A percentile compares a stretch with the other conserved stretches of the same genome.
These are phyloP conservation scores for Saccharomycopsis guyanensis DNA, from an alignment of 805 yeast genomes.

Conservation along the genomic window DNA sequence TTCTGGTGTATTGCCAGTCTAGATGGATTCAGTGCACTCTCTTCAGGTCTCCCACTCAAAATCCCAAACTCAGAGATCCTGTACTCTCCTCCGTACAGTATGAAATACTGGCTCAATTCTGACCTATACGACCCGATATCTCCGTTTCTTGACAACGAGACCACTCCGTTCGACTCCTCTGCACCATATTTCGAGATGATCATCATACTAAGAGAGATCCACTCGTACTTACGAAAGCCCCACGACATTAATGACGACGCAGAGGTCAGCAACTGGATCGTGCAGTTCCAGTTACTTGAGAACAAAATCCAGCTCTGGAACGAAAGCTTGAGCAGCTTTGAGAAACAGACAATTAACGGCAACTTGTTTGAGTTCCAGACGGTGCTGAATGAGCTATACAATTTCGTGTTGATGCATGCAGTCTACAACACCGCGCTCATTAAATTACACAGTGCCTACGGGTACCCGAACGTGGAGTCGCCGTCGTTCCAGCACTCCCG, in stretches of 20 bases:
- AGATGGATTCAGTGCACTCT: not conserved
- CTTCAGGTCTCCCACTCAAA: not conserved
- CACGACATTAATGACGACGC: not conserved
- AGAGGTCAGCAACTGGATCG: not conserved
- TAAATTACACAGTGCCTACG: not conserved
- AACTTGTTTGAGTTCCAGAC: not conserved
- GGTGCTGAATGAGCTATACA: not conserved
- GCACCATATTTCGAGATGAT: not conserved
- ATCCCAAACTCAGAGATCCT: not conserved
- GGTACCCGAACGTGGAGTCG: not conserved
- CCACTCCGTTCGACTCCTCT: not conserved
- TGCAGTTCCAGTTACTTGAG: not conserved
- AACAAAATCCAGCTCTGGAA: not conserved
- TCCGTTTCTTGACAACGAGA: not conserved
- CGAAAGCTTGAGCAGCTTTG: not conserved
- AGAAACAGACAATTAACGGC: not conserved
- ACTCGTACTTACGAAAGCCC: not conserved
- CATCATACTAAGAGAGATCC: not conserved
- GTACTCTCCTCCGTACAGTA: not conserved
- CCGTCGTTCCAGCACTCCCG: not conserved
- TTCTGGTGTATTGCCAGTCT: not conserved
- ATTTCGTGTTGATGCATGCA: not conserved
- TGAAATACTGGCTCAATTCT: not conserved
- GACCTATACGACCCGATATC: not conserved
- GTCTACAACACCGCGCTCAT: not conserved